Conservation (phyloP, 371 early-diverging fungal species). For the Syncephalis fuscata region DNA sequence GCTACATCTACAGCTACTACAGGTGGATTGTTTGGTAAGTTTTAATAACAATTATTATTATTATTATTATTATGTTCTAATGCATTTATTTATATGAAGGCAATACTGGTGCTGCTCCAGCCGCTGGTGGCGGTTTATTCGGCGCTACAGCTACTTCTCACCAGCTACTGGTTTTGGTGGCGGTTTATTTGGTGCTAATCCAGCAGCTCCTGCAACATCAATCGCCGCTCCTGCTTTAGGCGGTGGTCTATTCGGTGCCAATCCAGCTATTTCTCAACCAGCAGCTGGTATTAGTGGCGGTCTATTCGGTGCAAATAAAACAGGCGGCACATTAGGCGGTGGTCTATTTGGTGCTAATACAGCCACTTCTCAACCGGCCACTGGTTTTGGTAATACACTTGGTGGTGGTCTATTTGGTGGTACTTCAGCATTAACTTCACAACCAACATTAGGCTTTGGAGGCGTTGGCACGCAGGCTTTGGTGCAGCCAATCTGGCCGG, state of each 20-base stretch:
- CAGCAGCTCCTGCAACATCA: background rate
- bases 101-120: slow-evolving; percentile 12
- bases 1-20: slow-evolving; percentile 12
- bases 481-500: slow-evolving; percentile 1
- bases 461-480: background rate
- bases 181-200: background rate
- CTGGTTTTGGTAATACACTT: slow-evolving; percentile 5
- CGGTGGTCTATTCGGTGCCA: background rate
- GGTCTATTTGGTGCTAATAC: slow-evolving; percentile 14
- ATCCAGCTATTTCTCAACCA: background rate
- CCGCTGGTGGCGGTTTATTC: slow-evolving; percentile 11
- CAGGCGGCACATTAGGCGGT: slow-evolving; percentile 3
- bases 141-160: background rate
- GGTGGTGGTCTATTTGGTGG: background rate
- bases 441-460: slow-evolving; percentile 4
- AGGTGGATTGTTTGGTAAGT: slow-evolving; percentile 12
- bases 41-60: background rate
- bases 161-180: background rate
- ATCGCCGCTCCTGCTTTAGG: too few relatives aligned
- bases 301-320: background rate
- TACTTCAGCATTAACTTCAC: slow-evolving; percentile 1
- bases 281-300: background rate
- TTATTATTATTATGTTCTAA: background rate
- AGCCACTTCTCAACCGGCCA: slow-evolving; percentile 12
- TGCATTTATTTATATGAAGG: background rate